A percentile compares a stretch with the other conserved stretches of the same genome.
phyloP scores from a whole-genome alignment of 805 yeast genomes.

The Myxozyma kluyveri region DNA sequence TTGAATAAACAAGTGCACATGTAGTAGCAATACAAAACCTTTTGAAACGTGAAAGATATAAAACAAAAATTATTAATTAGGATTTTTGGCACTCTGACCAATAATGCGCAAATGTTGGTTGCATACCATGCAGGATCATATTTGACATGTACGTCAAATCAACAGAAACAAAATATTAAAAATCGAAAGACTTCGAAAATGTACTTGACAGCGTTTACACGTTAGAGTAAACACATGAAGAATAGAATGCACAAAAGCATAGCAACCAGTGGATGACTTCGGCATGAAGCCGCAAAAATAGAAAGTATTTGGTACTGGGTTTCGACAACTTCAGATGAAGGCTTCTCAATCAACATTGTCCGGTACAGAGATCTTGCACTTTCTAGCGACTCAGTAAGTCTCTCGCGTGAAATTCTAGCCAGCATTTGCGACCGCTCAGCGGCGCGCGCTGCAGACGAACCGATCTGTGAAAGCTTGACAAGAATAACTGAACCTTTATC shows the following conservation, averaged over 20 bases:
- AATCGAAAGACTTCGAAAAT: not conserved
- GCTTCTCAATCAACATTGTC: not conserved
- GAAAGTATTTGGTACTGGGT: not conserved
- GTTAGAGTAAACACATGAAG: conserved; percentile 18
- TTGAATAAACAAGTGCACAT: too few relatives aligned
- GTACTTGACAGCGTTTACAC: not conserved
- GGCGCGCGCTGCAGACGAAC: not conserved
- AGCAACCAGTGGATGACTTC: conserved; percentile 4
- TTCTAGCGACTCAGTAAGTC: not conserved
- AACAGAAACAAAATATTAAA: not conserved
- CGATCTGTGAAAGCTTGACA: not conserved
- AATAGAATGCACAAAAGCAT: conserved; percentile 14
- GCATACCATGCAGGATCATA: too few relatives aligned
- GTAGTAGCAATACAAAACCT: too few relatives aligned
- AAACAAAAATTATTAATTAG: too few relatives aligned
- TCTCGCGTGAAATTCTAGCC: not conserved
- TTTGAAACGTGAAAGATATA: too few relatives aligned
- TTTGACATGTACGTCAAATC: too few relatives aligned
- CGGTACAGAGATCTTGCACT: not conserved
- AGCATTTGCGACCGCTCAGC: not conserved
- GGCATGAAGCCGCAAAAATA: not conserved
- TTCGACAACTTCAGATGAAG: not conserved
- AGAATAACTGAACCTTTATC: conserved; percentile 17
- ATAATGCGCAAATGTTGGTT: too few relatives aligned
- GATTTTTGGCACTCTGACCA: too few relatives aligned